phyloP scores from a whole-genome alignment of 108 stramenopile genomes.

The Nitzschia sp. region DNA sequence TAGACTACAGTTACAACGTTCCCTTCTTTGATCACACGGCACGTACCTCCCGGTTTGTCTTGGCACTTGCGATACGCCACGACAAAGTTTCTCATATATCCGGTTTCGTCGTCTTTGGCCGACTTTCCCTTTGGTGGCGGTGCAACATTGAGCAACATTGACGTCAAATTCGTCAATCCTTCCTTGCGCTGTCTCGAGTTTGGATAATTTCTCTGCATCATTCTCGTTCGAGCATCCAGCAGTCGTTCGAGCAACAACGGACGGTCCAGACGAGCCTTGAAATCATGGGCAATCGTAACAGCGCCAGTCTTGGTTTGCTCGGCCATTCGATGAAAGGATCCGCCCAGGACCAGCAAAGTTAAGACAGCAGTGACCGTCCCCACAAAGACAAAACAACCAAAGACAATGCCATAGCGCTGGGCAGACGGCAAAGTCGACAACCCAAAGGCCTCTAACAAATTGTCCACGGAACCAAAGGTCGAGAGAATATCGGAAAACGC shows the following conservation, averaged over 20 bases:
- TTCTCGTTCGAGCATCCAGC: conserved; percentile 64
- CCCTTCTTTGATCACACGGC: too few relatives aligned
- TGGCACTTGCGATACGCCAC: conserved; percentile 80
- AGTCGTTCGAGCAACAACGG: conserved; percentile 74
- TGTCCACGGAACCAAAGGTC: conserved; percentile 53
- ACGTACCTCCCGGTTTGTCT: conserved; percentile 80
- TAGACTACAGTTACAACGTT: too few relatives aligned
- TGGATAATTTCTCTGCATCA: conserved; percentile 61
- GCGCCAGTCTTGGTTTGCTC: conserved; percentile 63
- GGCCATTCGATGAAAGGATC: conserved; percentile 73
- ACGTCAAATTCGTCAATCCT: conserved; percentile 42
- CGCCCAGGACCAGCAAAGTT: conserved; percentile 65
- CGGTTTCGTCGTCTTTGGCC: conserved; percentile 9
- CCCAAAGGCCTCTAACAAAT: conserved; percentile 70
- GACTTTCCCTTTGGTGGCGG: conserved; percentile 20
- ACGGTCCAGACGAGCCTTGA: conserved; percentile 55
- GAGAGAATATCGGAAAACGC: conserved; percentile 38
- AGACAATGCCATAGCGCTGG: conserved; percentile 82
- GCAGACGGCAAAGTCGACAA: conserved; percentile 68
- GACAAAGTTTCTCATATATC: conserved; percentile 67
- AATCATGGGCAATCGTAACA: conserved; percentile 47
- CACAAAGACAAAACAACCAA: conserved; percentile 70
- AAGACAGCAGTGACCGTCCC: conserved; percentile 71
- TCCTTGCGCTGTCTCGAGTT: conserved; percentile 23
- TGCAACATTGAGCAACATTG: conserved; percentile 54